phyloP scores from a whole-genome alignment of 169 alveolate species.

The Plasmodium blacklocki region DNA sequence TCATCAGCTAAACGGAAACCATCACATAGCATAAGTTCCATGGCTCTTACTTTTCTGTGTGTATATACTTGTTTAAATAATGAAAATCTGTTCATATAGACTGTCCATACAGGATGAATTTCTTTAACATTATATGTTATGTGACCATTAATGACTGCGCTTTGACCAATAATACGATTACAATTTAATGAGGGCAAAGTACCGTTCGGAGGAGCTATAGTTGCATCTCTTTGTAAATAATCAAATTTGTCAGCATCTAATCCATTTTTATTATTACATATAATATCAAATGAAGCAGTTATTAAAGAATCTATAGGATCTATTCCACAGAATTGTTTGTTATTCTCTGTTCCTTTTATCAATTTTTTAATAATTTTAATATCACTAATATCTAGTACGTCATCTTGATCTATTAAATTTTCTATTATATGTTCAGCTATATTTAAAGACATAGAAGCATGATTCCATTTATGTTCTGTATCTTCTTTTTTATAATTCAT shows the following conservation, averaged over 20 bases:
- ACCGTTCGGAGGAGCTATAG: slow-evolving; percentile 82
- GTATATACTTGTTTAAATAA: slow-evolving; percentile 85
- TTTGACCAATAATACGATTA: slow-evolving; percentile 74
- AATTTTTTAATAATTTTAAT: slow-evolving; percentile 46
- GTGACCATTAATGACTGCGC: slow-evolving; percentile 80
- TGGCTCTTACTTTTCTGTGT: slow-evolving; percentile 84
- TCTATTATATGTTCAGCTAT: slow-evolving; percentile 80
- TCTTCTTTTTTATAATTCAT: slow-evolving; percentile 47
- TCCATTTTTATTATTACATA: slow-evolving; percentile 90
- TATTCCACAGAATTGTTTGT: slow-evolving; percentile 31
- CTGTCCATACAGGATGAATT: slow-evolving; percentile 83
- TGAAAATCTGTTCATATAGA: slow-evolving; percentile 85
- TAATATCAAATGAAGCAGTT: slow-evolving; percentile 91
- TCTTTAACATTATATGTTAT: slow-evolving; percentile 82
- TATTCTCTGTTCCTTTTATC: slow-evolving; percentile 41
- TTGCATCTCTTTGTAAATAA: slow-evolving; percentile 92
- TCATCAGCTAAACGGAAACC: slow-evolving; percentile 69
- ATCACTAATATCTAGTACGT: slow-evolving; percentile 71
- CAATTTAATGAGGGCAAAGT: slow-evolving; percentile 68
- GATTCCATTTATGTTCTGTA: slow-evolving; percentile 80
- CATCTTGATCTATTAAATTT: slow-evolving; percentile 61
- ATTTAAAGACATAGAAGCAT: slow-evolving; percentile 83
- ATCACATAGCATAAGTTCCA: slow-evolving; percentile 88
- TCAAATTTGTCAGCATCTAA: slow-evolving; percentile 94
- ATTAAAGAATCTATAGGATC: slow-evolving; percentile 80